phyloP scores from a whole-genome alignment of 208 protist genomes.

The Trypanosoma rangeli region DNA sequence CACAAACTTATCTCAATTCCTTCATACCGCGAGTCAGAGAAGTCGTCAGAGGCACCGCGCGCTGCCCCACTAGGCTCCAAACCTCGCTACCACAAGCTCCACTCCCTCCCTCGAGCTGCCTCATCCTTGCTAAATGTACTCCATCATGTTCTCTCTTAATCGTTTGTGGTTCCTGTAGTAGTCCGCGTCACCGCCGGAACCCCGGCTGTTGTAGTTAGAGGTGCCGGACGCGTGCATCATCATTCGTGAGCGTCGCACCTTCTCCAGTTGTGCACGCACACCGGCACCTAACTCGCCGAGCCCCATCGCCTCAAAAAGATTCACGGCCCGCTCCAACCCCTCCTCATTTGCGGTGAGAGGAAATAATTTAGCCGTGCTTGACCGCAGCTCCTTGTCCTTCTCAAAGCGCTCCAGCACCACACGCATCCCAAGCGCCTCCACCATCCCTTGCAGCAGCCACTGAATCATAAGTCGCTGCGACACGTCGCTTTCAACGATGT shows the following conservation, averaged over 20 bases:
- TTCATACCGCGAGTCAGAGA: too few relatives aligned
- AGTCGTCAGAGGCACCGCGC: too few relatives aligned
- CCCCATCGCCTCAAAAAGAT: slow-evolving; percentile 79
- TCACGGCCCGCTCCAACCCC: slow-evolving; percentile 46
- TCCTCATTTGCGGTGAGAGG: slow-evolving; percentile 36
- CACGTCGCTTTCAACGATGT: slow-evolving; percentile 72
- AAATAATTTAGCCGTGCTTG: slow-evolving; percentile 52
- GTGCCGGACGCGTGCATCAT: background rate
- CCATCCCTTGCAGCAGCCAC: slow-evolving; percentile 61
- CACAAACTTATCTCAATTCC: background rate
- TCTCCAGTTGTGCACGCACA: slow-evolving; percentile 49
- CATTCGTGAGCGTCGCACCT: slow-evolving; percentile 23
- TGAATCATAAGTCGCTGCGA: slow-evolving; percentile 83
- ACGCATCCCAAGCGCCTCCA: slow-evolving; percentile 68
- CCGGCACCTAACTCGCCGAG: slow-evolving; percentile 47
- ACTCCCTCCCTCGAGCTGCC: background rate
- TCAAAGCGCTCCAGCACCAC: slow-evolving; percentile 41
- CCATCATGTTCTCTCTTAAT: slow-evolving; percentile 18
- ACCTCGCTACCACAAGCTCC: background rate
- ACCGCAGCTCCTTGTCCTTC: slow-evolving; percentile 54
- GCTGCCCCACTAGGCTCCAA: background rate
- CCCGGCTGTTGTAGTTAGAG: background rate
- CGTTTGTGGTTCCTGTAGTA: slow-evolving; percentile 9
- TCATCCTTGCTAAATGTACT: slow-evolving; percentile 27
- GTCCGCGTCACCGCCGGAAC: background rate